Evolutionary conservation across 2,329 filamentous ascomycete species (phyloP).

Genomic region (Chaetomiaceae sp.): DNA sequence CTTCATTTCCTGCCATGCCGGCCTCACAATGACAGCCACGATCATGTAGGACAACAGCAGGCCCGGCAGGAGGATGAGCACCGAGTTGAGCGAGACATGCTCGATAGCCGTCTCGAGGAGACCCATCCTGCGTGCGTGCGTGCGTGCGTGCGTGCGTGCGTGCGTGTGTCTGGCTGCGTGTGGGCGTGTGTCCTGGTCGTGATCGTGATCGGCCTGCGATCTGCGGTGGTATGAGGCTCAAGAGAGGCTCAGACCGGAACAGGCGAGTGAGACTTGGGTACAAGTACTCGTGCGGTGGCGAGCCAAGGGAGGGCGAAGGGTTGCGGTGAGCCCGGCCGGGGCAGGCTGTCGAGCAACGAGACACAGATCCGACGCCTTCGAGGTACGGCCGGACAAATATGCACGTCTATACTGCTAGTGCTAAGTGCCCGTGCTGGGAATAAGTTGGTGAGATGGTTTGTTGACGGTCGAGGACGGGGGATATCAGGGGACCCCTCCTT

Average conservation of each 20-base stretch:
- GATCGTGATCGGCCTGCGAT: not conserved
- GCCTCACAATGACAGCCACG: constrained; percentile 32
- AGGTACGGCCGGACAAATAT: not conserved
- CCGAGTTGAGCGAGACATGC: constrained; percentile 39
- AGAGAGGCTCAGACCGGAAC: no score
- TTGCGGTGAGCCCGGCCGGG: not conserved
- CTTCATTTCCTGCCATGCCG: constrained; percentile 40
- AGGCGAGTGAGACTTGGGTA: not conserved
- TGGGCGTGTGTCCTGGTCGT: not conserved
- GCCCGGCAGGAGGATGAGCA: constrained; percentile 35
- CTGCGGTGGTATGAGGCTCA: no score
- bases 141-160: no score
- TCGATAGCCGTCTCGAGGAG: constrained; percentile 45
- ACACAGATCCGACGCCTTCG: not conserved
- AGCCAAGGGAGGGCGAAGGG: not conserved
- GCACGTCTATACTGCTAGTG: not conserved
- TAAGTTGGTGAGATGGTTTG: no score
- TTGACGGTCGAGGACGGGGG: not conserved
- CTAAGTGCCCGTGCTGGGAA: no score
- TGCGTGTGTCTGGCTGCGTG: no score
- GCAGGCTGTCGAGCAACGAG: not conserved
- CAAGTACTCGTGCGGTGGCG: not conserved
- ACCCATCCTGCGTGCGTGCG: constrained; percentile 37
- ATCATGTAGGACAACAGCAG: constrained; percentile 32
- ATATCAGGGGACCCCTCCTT: not conserved